Evolutionary conservation across 1,284 basidiomycete genomes (phyloP), one percentile per base, ranked within the genome.

Genomic region (Quambalaria eucalypti): DNA sequence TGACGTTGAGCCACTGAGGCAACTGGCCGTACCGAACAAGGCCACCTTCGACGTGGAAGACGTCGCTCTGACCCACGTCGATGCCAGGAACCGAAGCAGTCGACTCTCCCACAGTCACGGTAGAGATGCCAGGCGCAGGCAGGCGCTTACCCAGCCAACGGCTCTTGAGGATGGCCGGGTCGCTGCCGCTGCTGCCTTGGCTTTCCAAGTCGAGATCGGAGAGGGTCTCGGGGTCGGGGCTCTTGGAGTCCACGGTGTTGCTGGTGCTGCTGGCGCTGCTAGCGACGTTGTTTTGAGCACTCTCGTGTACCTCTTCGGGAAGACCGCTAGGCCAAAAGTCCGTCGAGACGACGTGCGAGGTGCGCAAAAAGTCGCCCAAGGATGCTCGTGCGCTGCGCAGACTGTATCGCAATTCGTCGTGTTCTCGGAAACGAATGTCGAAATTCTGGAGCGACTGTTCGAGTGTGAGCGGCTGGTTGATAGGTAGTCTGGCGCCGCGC

Each of bases 1-100:
- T 21, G 28, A 44, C 26, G 4, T 52, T 26, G 7, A 52, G 33
- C 52, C 52, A 54, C 26, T 54, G 52, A 9, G 52, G 52, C 5
- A 54, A 19, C 29, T 54, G 52, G n/a, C 52, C 52, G 38, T 48
- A 28, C 14, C 52, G 38, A 3, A 26, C 19, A 12, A 38, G 29
- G 16, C 36, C 50, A 19, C 21, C 33, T 23, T 38, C 30, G 50
- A 39, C 12, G n/a, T 30, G 21, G 33, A 52, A 44, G n/a, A 42
- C 28, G 44, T 39, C 50, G 21, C 33, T 52, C 29, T 31, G 39
- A 21, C 42, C 42, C 14, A 21, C 12, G 36, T 21, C 21, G n/a
- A n/a, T n/a, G 31, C 31, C 31, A 16, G 31, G 31, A 8, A 33
- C 31, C 9, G 16, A 33, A 16, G 31, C 31, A 16, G 16, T 16